Evolutionary conservation across 768 basidiomycete genomes (phyloP), one percentile per base, ranked within the genome.

Genomic region (Phlebiopsis flavidoalba): DNA sequence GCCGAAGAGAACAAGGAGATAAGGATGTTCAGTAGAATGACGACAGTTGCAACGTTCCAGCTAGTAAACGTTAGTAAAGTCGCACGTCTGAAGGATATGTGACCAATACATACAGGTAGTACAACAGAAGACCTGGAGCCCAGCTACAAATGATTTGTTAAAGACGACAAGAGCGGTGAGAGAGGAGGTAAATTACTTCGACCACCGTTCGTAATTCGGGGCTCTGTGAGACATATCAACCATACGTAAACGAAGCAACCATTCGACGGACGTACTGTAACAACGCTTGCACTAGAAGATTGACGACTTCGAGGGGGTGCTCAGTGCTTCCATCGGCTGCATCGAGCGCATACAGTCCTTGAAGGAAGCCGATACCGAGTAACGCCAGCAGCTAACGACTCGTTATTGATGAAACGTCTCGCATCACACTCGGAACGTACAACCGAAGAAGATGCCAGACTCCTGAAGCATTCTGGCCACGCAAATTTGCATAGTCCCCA

Each of bases 1-100:
- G 94, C 93, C 53, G 93, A 92, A 17, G 94, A 87, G 71, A 97
- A 97, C 66, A 98, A 76, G n/a, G 95, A 97, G 66, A 98, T 94
- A 68, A 98, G 80, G 69, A 98, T 86, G 70, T 98, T 98, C 71
- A 97, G 83, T 53, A 97, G 80, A 57, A 98, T 83, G 53, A 97
- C 81, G 17, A 85, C 89, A 2, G 91, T 88, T 21, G 86, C 81
- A 57, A 92, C 82, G 73, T 88, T 93, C 93, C 93, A 95, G 48
- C 88, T 89, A 63, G 19, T 14, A 31, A 19, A 49, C 17, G 40
- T 43, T 17, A 43, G 40, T 43, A 17, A 43, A 43, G 40, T 43
- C 40, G 8, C 3, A 2, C 8, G 40, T 22, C 43, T 51, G 36
- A 31, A 43, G 11, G 3, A 12, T 43, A 43, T 10, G 12, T 4